Conservation (phyloP, 202 grass and related monocot species). For the Musa balbisiana region DNA sequence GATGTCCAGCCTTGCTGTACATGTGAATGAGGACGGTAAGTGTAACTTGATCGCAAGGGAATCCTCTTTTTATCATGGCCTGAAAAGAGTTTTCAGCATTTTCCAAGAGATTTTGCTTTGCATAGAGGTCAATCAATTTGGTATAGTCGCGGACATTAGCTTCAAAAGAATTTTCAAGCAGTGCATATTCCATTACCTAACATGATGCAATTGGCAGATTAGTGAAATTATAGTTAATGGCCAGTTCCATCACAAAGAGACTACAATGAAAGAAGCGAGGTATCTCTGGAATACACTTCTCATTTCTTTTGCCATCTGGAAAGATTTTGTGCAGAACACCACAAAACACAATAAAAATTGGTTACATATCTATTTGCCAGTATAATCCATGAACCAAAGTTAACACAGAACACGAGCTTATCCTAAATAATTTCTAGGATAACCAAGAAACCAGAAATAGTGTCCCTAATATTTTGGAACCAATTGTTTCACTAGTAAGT, state of each 20-base stretch:
- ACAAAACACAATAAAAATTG: neutral
- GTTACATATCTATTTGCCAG: neutral
- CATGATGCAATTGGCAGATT: neutral
- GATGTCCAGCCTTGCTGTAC: conserved; percentile 61
- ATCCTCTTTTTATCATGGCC: conserved; percentile 60
- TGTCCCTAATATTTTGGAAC: no score
- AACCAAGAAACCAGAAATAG: neutral
- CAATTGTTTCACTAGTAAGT: no score
- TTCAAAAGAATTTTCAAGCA: conserved; percentile 66
- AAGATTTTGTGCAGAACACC: neutral
- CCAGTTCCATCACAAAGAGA: neutral
- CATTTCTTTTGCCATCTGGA: no score
- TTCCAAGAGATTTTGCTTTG: conserved; percentile 56
- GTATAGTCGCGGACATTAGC: conserved; percentile 71
- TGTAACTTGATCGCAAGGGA: conserved; percentile 67
- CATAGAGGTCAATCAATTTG: conserved; percentile 63
- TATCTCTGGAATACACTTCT: no score
- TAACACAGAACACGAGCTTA: neutral
- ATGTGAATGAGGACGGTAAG: conserved; percentile 55
- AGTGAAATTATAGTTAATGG: neutral
- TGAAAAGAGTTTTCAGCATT: conserved; percentile 57
- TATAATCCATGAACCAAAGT: neutral
- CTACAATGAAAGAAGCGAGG: neutral
- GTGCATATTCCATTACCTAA: conserved; percentile 50
- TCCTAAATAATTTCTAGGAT: neutral